A percentile compares a stretch with the other conserved stretches of the same genome.
phyloP scores from a whole-genome alignment of 148 eudicot species.

The Bassia scoparia region DNA sequence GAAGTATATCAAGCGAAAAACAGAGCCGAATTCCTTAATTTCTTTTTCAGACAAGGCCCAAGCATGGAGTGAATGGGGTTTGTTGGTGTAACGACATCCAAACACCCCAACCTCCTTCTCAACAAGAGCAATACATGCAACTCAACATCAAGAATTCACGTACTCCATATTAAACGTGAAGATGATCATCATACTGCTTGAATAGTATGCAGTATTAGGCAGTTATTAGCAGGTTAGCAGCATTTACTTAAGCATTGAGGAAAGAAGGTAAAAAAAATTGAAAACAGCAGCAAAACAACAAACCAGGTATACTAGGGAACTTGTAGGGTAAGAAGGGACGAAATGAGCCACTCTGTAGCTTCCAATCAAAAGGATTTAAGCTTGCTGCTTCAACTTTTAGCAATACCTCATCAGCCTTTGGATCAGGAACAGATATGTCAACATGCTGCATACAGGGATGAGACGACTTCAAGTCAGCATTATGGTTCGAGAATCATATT shows the following conservation, averaged over 20 bases:
- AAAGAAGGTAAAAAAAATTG: not conserved
- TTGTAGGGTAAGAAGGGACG: slow-evolving; percentile 56
- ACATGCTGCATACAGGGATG: slow-evolving; percentile 59
- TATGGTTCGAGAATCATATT: not conserved
- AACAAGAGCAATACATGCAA: not conserved
- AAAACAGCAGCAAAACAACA: slow-evolving; percentile 22
- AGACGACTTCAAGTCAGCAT: no score
- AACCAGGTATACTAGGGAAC: slow-evolving; percentile 70
- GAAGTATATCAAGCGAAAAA: no score
- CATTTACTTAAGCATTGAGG: not conserved
- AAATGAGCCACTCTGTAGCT: slow-evolving; percentile 51
- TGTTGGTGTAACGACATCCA: not conserved
- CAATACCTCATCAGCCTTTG: slow-evolving; percentile 57
- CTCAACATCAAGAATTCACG: not conserved
- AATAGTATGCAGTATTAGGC: not conserved
- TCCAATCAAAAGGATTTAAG: slow-evolving; percentile 76
- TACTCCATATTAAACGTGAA: not conserved
- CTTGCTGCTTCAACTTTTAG: slow-evolving; percentile 71
- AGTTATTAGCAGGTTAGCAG: not conserved
- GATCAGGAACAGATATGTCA: slow-evolving; percentile 63
- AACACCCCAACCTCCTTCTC: not conserved
- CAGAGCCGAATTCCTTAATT: no score
- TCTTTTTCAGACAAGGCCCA: not conserved
- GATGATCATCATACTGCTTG: slow-evolving; percentile 1
- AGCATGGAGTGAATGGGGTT: not conserved